A percentile compares a stretch with the other conserved stretches of the same genome.
Evolutionary conservation across 306 rosid genomes (phyloP).

Genomic region (Castanea sativa): DNA sequence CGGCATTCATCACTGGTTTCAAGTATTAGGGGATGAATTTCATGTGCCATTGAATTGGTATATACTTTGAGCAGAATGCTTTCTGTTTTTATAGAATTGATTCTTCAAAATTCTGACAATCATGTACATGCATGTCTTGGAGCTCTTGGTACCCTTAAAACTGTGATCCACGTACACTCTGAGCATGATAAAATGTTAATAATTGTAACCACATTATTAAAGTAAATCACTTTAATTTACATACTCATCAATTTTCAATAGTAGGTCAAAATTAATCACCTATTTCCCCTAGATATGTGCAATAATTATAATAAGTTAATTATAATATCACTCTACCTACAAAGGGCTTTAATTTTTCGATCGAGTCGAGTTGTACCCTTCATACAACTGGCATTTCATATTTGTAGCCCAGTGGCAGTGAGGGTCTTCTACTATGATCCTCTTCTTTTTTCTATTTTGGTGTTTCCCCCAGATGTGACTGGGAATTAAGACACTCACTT

Average conservation of each 20-base stretch:
- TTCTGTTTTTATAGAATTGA: neutral
- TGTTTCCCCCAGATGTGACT: neutral
- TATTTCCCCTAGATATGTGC: neutral
- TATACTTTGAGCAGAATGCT: neutral
- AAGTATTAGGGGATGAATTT: neutral
- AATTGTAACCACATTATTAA: too few species aligned
- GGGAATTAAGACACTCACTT: neutral
- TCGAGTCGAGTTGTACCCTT: neutral
- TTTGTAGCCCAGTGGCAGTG: neutral
- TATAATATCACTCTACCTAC: constrained; percentile 1
- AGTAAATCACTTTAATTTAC: too few species aligned
- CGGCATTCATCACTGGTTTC: neutral
- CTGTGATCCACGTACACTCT: too few species aligned
- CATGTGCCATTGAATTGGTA: neutral
- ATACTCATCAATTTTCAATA: too few species aligned
- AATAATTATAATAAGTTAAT: neutral
- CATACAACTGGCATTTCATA: neutral
- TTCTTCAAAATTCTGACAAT: neutral
- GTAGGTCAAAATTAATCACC: too few species aligned
- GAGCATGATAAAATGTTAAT: too few species aligned
- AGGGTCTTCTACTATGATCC: neutral
- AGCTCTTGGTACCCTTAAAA: too few species aligned
- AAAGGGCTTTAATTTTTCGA: neutral
- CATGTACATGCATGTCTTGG: too few species aligned
- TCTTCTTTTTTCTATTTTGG: neutral